These are phyloP conservation scores for Tetraselmis striata DNA, from an alignment of 139 green algal genomes.

Conservation along the genomic window DNA sequence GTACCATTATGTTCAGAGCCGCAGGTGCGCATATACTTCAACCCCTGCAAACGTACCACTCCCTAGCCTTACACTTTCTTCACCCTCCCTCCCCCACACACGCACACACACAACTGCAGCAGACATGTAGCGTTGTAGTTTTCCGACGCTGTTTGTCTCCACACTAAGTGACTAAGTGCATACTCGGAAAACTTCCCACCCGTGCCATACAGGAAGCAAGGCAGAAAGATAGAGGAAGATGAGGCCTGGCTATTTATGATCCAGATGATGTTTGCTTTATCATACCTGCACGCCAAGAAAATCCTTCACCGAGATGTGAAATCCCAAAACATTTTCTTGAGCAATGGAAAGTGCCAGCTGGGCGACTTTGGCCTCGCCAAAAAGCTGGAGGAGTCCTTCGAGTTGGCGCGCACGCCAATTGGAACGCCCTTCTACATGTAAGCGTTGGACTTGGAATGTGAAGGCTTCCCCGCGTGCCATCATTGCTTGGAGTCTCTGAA, in stretches of 20 bases:
- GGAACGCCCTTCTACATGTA: conserved; percentile 15
- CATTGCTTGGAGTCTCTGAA: neutral
- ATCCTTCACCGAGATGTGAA: conserved; percentile 14
- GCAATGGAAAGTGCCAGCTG: neutral
- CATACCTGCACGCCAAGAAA: conserved; percentile 9
- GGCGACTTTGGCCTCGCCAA: conserved; percentile 11
- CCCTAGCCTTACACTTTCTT: too few relatives aligned
- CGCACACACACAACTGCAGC: too few relatives aligned
- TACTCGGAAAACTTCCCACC: too few relatives aligned
- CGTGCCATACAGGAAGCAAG: neutral
- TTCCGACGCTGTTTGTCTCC: neutral
- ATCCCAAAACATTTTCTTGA: conserved; percentile 8
- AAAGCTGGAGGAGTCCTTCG: conserved; percentile 1
- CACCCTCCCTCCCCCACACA: too few relatives aligned
- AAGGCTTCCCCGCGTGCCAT: too few relatives aligned
- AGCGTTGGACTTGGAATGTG: neutral
- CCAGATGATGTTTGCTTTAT: neutral
- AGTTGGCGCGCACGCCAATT: conserved; percentile 15
- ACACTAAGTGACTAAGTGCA: too few relatives aligned
- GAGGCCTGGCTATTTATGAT: neutral
- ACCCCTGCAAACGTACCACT: too few relatives aligned
- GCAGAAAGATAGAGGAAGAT: neutral
- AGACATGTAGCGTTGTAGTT: neutral
- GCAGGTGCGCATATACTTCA: too few relatives aligned
- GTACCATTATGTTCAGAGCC: neutral